Base-by-base conservation (phyloP, 176 grass and related monocot species). In the Oryza meridionalis region DNA sequence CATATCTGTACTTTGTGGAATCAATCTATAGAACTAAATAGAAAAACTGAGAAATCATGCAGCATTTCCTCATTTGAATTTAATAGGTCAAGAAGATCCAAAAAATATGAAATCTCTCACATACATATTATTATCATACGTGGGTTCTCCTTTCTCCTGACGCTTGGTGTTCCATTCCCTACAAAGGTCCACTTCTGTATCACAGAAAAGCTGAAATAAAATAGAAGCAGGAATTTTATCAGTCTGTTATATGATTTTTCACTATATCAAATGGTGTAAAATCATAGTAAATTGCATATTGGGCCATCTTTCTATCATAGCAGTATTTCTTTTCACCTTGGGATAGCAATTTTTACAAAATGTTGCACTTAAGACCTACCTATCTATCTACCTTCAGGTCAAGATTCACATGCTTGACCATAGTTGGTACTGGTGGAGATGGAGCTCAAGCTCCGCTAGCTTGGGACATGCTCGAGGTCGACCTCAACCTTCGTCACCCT, bases 61-160 rank as follows among this genome's bases (percentile, higher is more conserved):
- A 27, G 51, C 35, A 63, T 63, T 25, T 61, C 13, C 66, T 70
- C 66, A 70, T 55, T 81, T 31, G 15, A 55, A 70, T 67, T 32
- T 19, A 31, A 35, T 68, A 61, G 5, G 25, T 71, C 25, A 19
- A 81, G 3, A 29, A 22, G 1, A 4, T 67, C 26, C 26, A 58
- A 1, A 42, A 42, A 31, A 65, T 21, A 89, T 65, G 65, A 77
- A 74, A 77, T 63, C 25, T 72, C 46, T 68, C 29, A 13, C 19
- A 87, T 88, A 98, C 96, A 98, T 98, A 86, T 93, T 87, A 69
- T 58, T 80, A 55, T 98, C 79, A 76, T 98, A 95, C 51, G 96
- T 69, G 4, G 87, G 83, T 89, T 95, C 85, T 24, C 83, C 87
- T 70, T 84, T 95, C 72, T 95, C 87, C 13, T 64, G 74, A 44